These are phyloP conservation scores for Otatea glauca DNA, from an alignment of 176 grass and related monocot species.

Conservation along the genomic window DNA sequence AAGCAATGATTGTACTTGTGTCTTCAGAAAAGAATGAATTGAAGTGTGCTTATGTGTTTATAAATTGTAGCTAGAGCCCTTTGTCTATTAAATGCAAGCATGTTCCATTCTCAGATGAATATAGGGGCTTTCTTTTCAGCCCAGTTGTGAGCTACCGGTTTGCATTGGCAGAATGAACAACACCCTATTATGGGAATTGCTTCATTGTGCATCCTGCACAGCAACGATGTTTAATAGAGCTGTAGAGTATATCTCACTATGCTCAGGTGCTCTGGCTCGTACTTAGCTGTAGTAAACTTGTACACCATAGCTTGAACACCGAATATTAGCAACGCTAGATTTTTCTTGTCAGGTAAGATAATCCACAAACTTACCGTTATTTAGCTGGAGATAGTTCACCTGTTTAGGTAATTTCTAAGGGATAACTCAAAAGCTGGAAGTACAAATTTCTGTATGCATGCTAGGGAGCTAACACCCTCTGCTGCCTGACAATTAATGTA, in stretches of 20 bases:
- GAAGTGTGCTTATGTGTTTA: constrained; percentile 10
- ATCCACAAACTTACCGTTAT: background rate
- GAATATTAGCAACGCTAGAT: background rate
- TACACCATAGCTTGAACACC: background rate
- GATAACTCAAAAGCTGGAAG: background rate
- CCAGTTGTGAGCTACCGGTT: background rate
- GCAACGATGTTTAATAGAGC: background rate
- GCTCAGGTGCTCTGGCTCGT: background rate
- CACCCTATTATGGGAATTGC: background rate
- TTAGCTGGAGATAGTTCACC: background rate
- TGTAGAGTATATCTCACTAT: background rate
- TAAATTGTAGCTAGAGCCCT: background rate
- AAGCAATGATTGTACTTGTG: background rate
- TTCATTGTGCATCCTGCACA: background rate
- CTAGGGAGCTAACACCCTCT: background rate
- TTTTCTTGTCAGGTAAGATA: background rate
- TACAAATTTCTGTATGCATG: background rate
- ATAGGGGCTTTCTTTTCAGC: background rate
- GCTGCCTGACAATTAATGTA: background rate
- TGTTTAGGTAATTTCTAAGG: constrained; percentile 17
- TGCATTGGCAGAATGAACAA: background rate
- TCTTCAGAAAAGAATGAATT: background rate
- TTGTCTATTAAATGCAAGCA: background rate
- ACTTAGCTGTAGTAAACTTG: background rate
- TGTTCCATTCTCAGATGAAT: background rate